These are phyloP conservation scores for Tetracentron sinense DNA, from an alignment of 164 flowering plant genomes.

Conservation along the genomic window DNA sequence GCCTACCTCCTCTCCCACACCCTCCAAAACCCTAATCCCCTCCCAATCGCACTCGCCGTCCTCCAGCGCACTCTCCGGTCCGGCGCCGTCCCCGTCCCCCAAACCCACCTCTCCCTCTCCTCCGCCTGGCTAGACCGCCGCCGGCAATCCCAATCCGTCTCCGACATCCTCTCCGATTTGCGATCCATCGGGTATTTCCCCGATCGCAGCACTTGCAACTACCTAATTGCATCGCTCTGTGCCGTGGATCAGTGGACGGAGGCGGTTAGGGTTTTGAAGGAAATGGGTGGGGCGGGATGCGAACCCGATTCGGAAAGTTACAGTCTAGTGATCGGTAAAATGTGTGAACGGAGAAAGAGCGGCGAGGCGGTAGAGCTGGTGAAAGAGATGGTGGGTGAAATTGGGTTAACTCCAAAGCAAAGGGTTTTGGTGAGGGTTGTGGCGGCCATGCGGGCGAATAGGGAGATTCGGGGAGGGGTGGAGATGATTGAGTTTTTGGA, in stretches of 20 bases:
- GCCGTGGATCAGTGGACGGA: constrained; percentile 50
- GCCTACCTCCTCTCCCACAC: constrained; percentile 46
- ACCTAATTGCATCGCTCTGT: constrained; percentile 58
- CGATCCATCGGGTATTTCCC: constrained; percentile 53
- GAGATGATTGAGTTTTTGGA: constrained; percentile 65
- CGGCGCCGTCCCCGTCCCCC: constrained; percentile 53
- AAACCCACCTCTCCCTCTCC: constrained; percentile 60
- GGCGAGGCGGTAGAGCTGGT: constrained; percentile 37
- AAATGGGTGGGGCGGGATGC: constrained; percentile 55
- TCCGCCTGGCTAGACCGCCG: constrained; percentile 49
- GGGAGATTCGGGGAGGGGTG: constrained; percentile 54
- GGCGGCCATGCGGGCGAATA: constrained; percentile 46
- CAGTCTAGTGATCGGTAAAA: constrained; percentile 39
- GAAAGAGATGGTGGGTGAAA: constrained; percentile 61
- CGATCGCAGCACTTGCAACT: constrained; percentile 63
- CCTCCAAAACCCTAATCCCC: constrained; percentile 46
- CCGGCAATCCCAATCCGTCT: constrained; percentile 24
- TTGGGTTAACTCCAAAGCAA: constrained; percentile 52
- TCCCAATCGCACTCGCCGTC: constrained; percentile 64
- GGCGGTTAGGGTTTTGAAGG: constrained; percentile 47
- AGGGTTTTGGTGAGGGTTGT: constrained; percentile 37
- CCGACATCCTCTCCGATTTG: constrained; percentile 46
- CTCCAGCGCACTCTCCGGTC: constrained; percentile 69
- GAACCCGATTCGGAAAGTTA: constrained; percentile 64
- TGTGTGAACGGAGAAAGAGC: constrained; percentile 36